These are phyloP conservation scores for Cercophora samala DNA, from an alignment of 495 filamentous ascomycete genomes.

Conservation along the genomic window DNA sequence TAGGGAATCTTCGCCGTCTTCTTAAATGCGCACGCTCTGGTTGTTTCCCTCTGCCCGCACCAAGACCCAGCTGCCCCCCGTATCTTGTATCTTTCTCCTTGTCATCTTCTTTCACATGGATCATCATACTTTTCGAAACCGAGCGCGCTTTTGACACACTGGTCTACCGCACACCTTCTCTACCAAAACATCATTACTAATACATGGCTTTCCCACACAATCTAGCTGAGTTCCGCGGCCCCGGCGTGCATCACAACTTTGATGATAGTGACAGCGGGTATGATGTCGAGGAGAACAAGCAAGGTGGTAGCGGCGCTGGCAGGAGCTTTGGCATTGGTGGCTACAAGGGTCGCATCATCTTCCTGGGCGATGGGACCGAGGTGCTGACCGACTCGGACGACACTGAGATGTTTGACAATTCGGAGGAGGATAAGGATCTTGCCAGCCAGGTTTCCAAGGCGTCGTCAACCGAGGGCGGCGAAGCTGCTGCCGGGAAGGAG, in stretches of 20 bases:
- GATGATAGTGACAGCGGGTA: slow-evolving; percentile 92
- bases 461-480: slow-evolving; percentile 21
- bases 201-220: slow-evolving; percentile 27
- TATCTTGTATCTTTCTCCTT: neutral
- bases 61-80: neutral
- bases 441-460: slow-evolving; percentile 52
- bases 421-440: slow-evolving; percentile 78
- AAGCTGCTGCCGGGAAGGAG: slow-evolving; percentile 7
- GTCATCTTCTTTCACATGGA: neutral
- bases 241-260: slow-evolving; percentile 82
- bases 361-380: slow-evolving; percentile 91
- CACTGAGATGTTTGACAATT: slow-evolving; percentile 85
- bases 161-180: neutral
- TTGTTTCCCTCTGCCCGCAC: slow-evolving; percentile 6
- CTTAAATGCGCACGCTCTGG: slow-evolving; percentile 19
- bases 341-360: slow-evolving; percentile 78
- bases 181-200: slow-evolving; percentile 24
- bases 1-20: slow-evolving; percentile 52
- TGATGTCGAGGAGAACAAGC: slow-evolving; percentile 66
- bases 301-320: slow-evolving; percentile 39
- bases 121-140: neutral
- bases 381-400: slow-evolving; percentile 81
- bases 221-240: slow-evolving; percentile 92
- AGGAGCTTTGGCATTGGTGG: slow-evolving; percentile 56
- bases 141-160: neutral